Percentiles rank a stretch among this genome's conserved stretches.
phyloP scores from a whole-genome alignment of 192 early-diverging fungal genomes.

The Gonapodya prolifera region DNA sequence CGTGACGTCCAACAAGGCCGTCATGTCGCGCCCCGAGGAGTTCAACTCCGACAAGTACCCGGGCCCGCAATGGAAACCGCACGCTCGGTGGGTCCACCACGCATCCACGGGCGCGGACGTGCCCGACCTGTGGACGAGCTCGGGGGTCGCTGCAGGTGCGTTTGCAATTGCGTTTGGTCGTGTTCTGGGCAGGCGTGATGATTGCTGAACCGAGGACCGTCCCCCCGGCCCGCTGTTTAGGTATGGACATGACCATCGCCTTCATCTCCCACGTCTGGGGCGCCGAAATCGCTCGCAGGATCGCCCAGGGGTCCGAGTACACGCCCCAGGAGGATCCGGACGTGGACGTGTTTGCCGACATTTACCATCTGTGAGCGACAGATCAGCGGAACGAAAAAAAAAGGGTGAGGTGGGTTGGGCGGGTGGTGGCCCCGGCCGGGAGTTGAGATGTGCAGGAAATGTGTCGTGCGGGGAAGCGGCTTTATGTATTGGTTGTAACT shows the following conservation, averaged over 20 bases:
- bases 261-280: conserved; percentile 3
- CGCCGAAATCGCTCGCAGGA: not conserved
- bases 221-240: not conserved
- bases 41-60: not conserved
- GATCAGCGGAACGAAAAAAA: no score
- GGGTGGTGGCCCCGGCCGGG: no score
- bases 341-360: not conserved
- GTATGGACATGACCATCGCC: conserved; percentile 1
- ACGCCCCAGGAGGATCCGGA: not conserved
- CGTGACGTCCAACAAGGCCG: conserved; percentile 2
- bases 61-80: not conserved
- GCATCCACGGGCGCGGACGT: not conserved
- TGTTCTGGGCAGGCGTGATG: no score
- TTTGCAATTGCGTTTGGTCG: no score
- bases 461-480: no score
- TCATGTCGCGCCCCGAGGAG: not conserved
- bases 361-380: not conserved
- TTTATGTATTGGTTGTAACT: no score
- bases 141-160: conserved; percentile 3
- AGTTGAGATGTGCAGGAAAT: no score
- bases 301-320: conserved; percentile 1
- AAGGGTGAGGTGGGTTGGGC: no score
- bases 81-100: not conserved
- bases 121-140: conserved; percentile 3
- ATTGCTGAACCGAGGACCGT: not conserved